These are phyloP conservation scores for Fennellomyces sp. DNA, from an alignment of 371 early-diverging fungal species.

Conservation along the genomic window DNA sequence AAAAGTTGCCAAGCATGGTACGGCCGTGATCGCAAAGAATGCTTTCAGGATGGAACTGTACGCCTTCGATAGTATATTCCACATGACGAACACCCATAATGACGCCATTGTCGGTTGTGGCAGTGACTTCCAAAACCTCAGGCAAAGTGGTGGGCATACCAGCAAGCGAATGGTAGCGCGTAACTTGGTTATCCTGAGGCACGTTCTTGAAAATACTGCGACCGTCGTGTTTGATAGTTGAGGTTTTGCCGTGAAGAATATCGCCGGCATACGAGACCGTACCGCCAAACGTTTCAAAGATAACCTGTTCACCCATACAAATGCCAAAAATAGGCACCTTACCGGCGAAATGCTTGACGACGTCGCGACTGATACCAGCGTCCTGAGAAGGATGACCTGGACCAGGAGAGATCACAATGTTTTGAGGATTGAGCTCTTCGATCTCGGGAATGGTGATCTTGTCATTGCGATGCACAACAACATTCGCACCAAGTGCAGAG, in stretches of 20 bases:
- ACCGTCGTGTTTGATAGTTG: constrained; percentile 86
- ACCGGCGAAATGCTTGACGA: constrained; percentile 86
- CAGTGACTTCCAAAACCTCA: constrained; percentile 80
- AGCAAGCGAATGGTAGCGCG: constrained; percentile 95
- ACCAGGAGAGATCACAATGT: constrained; percentile 95
- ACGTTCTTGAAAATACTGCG: constrained; percentile 85
- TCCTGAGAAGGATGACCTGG: constrained; percentile 94
- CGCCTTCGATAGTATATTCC: constrained; percentile 88
- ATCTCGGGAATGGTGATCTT: constrained; percentile 86
- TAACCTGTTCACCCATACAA: constrained; percentile 95
- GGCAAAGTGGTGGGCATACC: constrained; percentile 87
- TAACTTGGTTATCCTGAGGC: constrained; percentile 81
- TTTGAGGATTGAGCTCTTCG: constrained; percentile 78
- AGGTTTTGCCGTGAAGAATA: constrained; percentile 95
- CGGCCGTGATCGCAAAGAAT: constrained; percentile 91
- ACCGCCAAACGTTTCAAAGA: constrained; percentile 94
- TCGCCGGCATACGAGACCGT: constrained; percentile 89
- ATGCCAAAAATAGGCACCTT: constrained; percentile 96
- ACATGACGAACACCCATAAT: constrained; percentile 96
- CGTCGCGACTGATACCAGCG: constrained; percentile 87
- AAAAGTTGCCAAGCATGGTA: constrained; percentile 85
- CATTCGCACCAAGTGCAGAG: constrained; percentile 87
- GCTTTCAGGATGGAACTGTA: constrained; percentile 97
- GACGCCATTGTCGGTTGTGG: constrained; percentile 83
- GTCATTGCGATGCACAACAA: constrained; percentile 92